phyloP scores from a whole-genome alignment of 306 rosid species.

The Quercus variabilis region DNA sequence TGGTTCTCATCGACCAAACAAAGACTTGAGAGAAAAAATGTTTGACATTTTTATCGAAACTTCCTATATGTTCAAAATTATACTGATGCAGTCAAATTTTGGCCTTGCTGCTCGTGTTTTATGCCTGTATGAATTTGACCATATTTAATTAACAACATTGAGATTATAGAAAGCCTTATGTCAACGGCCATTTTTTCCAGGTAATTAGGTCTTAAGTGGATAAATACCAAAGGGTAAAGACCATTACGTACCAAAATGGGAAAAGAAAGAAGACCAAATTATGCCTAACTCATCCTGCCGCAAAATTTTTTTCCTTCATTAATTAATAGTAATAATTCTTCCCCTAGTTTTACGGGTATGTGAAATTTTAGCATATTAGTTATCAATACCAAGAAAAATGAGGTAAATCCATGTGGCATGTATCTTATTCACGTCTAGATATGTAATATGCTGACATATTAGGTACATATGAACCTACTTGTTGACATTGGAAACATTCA shows the following conservation, averaged over 20 bases:
- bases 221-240: background rate
- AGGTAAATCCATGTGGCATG: no score
- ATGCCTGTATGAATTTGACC: background rate
- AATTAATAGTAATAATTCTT: background rate
- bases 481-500: no score
- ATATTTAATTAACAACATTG: background rate
- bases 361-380: background rate
- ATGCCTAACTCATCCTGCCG: background rate
- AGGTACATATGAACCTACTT: no score
- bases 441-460: no score
- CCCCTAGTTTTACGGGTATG: background rate
- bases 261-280: background rate
- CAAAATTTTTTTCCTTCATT: background rate
- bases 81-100: background rate
- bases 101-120: background rate
- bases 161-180: background rate
- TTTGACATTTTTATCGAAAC: background rate
- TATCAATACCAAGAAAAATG: no score
- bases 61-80: background rate
- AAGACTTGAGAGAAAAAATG: background rate
- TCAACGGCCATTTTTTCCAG: background rate
- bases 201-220: background rate
- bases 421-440: no score
- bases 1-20: background rate
- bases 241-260: background rate